phyloP scores from a whole-genome alignment of 768 basidiomycete genomes.

The Lactarius psammicola region DNA sequence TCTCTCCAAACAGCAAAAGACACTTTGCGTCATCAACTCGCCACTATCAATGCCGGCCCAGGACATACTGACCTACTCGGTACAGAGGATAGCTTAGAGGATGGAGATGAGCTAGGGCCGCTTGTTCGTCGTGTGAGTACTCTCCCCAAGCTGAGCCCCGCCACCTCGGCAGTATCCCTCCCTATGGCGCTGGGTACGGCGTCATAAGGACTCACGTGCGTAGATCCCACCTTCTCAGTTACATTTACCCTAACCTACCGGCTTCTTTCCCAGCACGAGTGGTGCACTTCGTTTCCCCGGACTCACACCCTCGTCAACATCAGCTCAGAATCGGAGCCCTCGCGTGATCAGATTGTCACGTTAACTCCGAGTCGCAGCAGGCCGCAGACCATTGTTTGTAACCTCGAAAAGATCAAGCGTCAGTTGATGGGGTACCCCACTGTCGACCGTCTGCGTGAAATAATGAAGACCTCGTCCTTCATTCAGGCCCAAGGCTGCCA shows the following conservation, averaged over 20 bases:
- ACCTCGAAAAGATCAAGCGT: conserved; percentile 49
- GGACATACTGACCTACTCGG: conserved; percentile 1
- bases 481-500: no score
- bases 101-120: conserved; percentile 78
- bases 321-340: conserved; percentile 38
- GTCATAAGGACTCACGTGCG: neutral
- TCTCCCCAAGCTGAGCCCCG: conserved; percentile 61
- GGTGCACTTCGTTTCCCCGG: conserved; percentile 31
- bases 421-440: conserved; percentile 51
- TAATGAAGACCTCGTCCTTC: no score
- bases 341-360: conserved; percentile 35
- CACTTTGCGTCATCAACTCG: conserved; percentile 79
- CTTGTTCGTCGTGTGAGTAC: conserved; percentile 71
- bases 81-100: conserved; percentile 41
- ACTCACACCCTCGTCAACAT: conserved; percentile 2
- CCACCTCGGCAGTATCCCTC: neutral
- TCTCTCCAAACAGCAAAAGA: conserved; percentile 77
- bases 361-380: neutral
- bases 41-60: conserved; percentile 76
- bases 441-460: no score
- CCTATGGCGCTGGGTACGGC: neutral
- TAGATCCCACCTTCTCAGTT: neutral
- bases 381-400: neutral
- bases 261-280: neutral
- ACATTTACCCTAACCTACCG: neutral